Evolutionary conservation across 1,139 yeast species (phyloP).

Genomic region (Debaryomyces robertsiae): DNA sequence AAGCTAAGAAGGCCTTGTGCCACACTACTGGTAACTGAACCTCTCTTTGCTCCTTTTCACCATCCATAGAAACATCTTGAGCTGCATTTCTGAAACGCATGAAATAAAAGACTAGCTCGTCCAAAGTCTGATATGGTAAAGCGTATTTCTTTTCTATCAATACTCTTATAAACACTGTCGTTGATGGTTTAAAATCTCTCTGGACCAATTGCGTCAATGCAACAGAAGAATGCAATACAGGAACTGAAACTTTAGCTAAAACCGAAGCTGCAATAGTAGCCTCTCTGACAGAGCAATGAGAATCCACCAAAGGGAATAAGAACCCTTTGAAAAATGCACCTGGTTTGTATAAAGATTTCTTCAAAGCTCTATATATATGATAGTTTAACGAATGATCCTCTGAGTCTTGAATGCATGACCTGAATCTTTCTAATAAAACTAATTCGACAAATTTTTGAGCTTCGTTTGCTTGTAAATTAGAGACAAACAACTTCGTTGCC

Average conservation of each 20-base stretch:
- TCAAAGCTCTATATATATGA: conserved; percentile 87
- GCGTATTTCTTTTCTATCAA: conserved; percentile 94
- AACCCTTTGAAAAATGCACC: conserved; percentile 98
- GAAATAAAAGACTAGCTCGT: conserved; percentile 92
- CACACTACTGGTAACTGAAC: conserved; percentile 90
- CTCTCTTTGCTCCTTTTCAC: conserved; percentile 35
- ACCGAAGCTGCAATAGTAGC: conserved; percentile 96
- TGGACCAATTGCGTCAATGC: conserved; percentile 85
- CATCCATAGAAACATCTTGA: conserved; percentile 33
- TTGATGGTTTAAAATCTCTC: conserved; percentile 84
- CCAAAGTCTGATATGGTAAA: conserved; percentile 92
- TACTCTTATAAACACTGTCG: conserved; percentile 86
- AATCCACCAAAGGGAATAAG: conserved; percentile 83
- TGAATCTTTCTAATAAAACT: conserved; percentile 81
- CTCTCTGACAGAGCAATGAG: conserved; percentile 84
- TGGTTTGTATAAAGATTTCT: conserved; percentile 93
- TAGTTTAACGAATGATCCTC: conserved; percentile 76
- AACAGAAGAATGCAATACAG: conserved; percentile 94
- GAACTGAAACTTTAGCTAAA: conserved; percentile 84
- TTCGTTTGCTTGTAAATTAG: conserved; percentile 83
- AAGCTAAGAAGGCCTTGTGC: conserved; percentile 93
- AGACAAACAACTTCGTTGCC: conserved; percentile 91
- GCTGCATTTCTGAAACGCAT: conserved; percentile 78
- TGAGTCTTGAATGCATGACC: conserved; percentile 77
- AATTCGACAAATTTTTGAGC: conserved; percentile 80